Evolutionary conservation across 495 filamentous ascomycete species (phyloP).

Genomic region (Endocarpon pusillum): DNA sequence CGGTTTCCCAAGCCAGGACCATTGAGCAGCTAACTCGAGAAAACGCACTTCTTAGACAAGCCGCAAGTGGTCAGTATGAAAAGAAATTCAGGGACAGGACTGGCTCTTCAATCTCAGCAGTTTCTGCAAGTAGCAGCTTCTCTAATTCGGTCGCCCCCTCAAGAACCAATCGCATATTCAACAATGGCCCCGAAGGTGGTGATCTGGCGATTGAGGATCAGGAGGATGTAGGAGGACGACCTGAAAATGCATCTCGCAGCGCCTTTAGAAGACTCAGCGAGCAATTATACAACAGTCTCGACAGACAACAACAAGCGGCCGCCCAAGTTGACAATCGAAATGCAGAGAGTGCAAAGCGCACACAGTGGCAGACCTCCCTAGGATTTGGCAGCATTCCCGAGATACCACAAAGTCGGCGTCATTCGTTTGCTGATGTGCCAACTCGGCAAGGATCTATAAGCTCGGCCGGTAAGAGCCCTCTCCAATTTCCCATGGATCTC

Average conservation of each 20-base stretch:
- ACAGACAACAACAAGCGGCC: conserved; percentile 36
- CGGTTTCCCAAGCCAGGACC: conserved; percentile 41
- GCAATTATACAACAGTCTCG: conserved; percentile 37
- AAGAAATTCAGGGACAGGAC: conserved; percentile 46
- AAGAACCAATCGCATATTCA: conserved; percentile 44
- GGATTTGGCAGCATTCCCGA: conserved; percentile 58
- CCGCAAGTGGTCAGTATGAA: conserved; percentile 40
- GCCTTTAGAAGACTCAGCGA: conserved; percentile 43
- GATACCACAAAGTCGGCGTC: conserved; percentile 70
- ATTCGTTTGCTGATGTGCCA: conserved; percentile 88
- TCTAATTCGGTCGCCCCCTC: conserved; percentile 30
- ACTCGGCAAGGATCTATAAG: conserved; percentile 52
- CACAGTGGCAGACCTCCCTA: conserved; percentile 75
- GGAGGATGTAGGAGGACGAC: conserved; percentile 44
- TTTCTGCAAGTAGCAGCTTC: conserved; percentile 23
- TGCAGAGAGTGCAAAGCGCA: conserved; percentile 61
- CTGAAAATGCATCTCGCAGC: conserved; percentile 25
- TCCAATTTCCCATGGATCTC: conserved; percentile 6
- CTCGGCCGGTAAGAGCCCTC: conserved; percentile 39
- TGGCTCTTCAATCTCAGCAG: conserved; percentile 30
- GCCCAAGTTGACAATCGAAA: conserved; percentile 50
- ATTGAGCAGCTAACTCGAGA: conserved; percentile 59
- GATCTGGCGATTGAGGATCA: conserved; percentile 55
- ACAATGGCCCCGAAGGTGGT: conserved; percentile 48
- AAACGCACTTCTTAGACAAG: conserved; percentile 53